These are phyloP conservation scores for Geotrichum restrictum DNA, from an alignment of 1,139 yeast genomes.

Conservation along the genomic window DNA sequence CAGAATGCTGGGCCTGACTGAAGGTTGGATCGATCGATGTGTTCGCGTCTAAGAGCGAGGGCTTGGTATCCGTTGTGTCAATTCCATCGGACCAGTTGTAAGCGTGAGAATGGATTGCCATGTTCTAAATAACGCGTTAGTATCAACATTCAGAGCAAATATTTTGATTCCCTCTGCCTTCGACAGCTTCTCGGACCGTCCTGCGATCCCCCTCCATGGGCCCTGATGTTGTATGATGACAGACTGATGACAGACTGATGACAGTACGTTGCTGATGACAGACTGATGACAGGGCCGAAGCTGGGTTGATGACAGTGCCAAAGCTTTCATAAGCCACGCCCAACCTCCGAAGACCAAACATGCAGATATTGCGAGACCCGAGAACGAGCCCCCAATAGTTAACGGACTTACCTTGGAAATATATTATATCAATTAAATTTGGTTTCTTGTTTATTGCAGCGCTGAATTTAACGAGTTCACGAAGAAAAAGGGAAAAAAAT, in stretches of 20 bases:
- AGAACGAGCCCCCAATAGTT: too few relatives aligned
- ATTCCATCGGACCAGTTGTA: slow-evolving; percentile 20
- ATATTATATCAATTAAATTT: too few relatives aligned
- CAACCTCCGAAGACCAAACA: neutral
- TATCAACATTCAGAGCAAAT: neutral
- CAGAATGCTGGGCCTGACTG: slow-evolving; percentile 15
- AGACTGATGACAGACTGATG: slow-evolving; percentile 6
- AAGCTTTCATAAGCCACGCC: slow-evolving; percentile 12
- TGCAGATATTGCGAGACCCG: too few relatives aligned
- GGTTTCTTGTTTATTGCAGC: neutral
- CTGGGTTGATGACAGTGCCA: slow-evolving; percentile 1
- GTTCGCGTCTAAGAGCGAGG: slow-evolving; percentile 13
- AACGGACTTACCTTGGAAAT: neutral
- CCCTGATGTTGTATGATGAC: neutral
- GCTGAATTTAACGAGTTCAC: neutral
- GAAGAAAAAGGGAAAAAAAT: neutral
- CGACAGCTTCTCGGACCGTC: neutral
- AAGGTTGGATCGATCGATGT: slow-evolving; percentile 20
- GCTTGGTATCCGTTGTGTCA: slow-evolving; percentile 16
- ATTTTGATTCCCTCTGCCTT: neutral
- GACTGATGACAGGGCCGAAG: slow-evolving; percentile 5
- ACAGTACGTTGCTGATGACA: neutral
- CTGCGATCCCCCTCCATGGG: neutral
- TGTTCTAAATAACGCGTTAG: neutral
- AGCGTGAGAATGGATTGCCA: slow-evolving; percentile 14